Conservation (phyloP, 345 rosid genomes). For the Trapa bicornis region DNA sequence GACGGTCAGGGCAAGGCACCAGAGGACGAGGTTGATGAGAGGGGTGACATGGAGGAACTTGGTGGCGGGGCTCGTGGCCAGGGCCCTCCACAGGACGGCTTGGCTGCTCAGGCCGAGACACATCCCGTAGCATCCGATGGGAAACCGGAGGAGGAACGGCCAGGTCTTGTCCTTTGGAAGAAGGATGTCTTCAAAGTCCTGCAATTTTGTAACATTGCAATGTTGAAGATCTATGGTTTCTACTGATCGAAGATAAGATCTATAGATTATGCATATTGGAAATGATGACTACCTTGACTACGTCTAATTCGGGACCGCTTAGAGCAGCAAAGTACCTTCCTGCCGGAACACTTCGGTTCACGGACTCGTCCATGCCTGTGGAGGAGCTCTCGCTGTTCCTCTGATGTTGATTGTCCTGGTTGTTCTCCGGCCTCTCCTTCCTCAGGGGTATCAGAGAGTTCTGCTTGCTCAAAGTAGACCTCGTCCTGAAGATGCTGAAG, state of each 20-base stretch:
- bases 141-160: slow-evolving; percentile 93
- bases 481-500: slow-evolving; percentile 70
- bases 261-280: not conserved
- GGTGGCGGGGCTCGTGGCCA: slow-evolving; percentile 66
- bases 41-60: slow-evolving; percentile 57
- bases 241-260: not conserved
- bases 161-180: slow-evolving; percentile 84
- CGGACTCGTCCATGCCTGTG: slow-evolving; percentile 28
- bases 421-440: slow-evolving; percentile 22
- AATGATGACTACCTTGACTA: slow-evolving; percentile 61
- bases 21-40: slow-evolving; percentile 50
- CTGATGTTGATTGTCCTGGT: not conserved
- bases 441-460: slow-evolving; percentile 55
- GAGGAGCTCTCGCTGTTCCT: slow-evolving; percentile 2
- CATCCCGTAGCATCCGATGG: slow-evolving; percentile 77
- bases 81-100: slow-evolving; percentile 66
- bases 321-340: slow-evolving; percentile 98
- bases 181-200: slow-evolving; percentile 77
- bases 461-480: slow-evolving; percentile 66
- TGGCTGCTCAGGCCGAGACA: slow-evolving; percentile 91
- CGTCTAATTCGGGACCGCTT: slow-evolving; percentile 83
- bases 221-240: no score
- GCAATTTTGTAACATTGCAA: slow-evolving; percentile 8
- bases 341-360: slow-evolving; percentile 57
- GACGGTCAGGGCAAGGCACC: slow-evolving; percentile 52